Evolutionary conservation across 306 rosid genomes (phyloP), one percentile per base, ranked within the genome.

Genomic region (Vigna mungo): DNA sequence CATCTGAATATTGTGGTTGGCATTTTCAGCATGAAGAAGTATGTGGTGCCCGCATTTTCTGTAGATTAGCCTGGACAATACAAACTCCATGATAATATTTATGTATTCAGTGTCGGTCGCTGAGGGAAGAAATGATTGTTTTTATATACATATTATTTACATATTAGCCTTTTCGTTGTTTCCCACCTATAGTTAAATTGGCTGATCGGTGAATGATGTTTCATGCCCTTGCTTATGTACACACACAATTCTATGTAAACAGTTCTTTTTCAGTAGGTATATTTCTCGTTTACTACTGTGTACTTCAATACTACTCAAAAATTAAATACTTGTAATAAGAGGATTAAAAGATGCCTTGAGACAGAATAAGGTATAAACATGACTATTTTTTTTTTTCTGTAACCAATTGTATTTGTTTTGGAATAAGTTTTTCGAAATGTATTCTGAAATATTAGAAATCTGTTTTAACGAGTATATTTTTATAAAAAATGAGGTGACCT

Each of bases 51-150:
- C 6, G 25, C 62, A 65, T 71, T 82, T 71, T 76, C 39, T 68
- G 64, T 79, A 79, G 80, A 85, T 58, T 80, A 66, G 80, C 72
- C 56, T 82, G 83, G 71, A 72, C 54, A 79, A 72, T 71, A 53
- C 71, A 71, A 62, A 63, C 69, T 63, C 18, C 11, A 69, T 78
- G 77, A 75, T 82, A 43, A 77, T 81, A 52, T 52, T 52, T 20
- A 54, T 51, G 82, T 81, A 32, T 72, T 48, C 27, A 59, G 80
- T 81, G 83, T 68, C 75, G 59, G 77, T 58, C 47, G 32, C 41
- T 15, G 63, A 41, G 60, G 74, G 74, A 77, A 65, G 62, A 66
- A 58, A 43, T 67, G 32, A 36, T 51, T 56, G 49, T 51, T 49
- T 30, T 56, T 68, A 74, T 62, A 32, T 34, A 58, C 27, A 58